Percentiles rank a stretch among this genome's conserved stretches.
phyloP scores from a whole-genome alignment of 192 early-diverging fungal genomes.

The Dispira parvispora region DNA sequence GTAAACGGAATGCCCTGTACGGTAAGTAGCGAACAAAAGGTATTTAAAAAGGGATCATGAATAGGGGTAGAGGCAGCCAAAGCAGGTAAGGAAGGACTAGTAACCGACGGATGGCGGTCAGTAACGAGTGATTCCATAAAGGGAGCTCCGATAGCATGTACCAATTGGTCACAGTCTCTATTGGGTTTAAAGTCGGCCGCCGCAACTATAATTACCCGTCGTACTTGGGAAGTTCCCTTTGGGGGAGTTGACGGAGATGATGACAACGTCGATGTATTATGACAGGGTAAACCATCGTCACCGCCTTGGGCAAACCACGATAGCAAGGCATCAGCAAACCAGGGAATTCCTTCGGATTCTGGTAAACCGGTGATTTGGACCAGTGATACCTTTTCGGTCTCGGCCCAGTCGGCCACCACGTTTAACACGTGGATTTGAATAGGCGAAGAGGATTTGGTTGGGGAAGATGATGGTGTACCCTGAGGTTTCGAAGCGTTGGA shows the following conservation, averaged over 20 bases:
- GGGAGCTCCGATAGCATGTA: constrained; percentile 5
- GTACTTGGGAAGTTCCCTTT: not conserved
- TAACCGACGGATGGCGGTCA: not conserved
- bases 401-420: constrained; percentile 10
- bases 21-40: constrained; percentile 5
- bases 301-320: not conserved
- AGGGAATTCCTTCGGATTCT: constrained; percentile 3
- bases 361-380: constrained; percentile 11
- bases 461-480: too few species aligned
- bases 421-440: constrained; percentile 10
- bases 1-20: constrained; percentile 6
- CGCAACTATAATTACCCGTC: constrained; percentile 6
- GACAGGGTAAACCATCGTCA: not conserved
- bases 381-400: constrained; percentile 9
- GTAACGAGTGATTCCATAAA: constrained; percentile 2
- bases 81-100: not conserved
- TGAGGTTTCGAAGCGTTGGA: not conserved
- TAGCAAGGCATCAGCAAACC: constrained; percentile 10
- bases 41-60: constrained; percentile 3
- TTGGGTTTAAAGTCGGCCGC: constrained; percentile 12
- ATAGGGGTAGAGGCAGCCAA: constrained; percentile 1
- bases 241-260: not conserved
- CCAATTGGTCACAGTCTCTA: not conserved
- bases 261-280: not conserved
- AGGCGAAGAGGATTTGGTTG: not conserved